Percentiles rank a stretch among this genome's conserved stretches.
These are phyloP conservation scores for Phascolomyces articulosus DNA, from an alignment of 371 early-diverging fungal species.

Conservation along the genomic window DNA sequence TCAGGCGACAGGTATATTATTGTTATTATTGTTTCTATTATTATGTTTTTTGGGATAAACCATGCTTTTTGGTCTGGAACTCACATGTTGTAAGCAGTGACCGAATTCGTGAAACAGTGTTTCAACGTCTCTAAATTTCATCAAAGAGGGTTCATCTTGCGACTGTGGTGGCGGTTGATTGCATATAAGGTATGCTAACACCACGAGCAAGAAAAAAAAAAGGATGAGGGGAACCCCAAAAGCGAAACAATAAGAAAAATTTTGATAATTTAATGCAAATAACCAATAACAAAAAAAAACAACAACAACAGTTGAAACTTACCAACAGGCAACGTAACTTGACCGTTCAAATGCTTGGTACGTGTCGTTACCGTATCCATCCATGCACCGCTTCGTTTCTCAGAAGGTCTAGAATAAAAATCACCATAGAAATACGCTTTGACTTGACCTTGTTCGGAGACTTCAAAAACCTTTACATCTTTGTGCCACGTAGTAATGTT, in stretches of 20 bases:
- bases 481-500: conserved; percentile 63
- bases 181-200: conserved; percentile 65
- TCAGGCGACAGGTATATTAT: background rate
- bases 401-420: conserved; percentile 66
- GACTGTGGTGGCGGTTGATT: conserved; percentile 64
- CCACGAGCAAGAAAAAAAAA: background rate
- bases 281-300: background rate
- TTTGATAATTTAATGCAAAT: no score
- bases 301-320: conserved; percentile 3
- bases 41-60: background rate
- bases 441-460: conserved; percentile 51
- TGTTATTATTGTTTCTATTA: no score
- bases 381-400: conserved; percentile 76
- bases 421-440: conserved; percentile 74
- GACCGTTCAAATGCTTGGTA: conserved; percentile 46
- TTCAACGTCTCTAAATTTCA: conserved; percentile 69
- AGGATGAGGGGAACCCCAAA: background rate
- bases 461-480: conserved; percentile 69
- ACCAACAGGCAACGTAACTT: conserved; percentile 59
- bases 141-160: conserved; percentile 53
- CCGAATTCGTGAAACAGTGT: conserved; percentile 77
- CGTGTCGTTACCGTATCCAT: conserved; percentile 72
- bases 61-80: conserved; percentile 7
- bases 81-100: conserved; percentile 68
- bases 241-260: background rate